phyloP scores from a whole-genome alignment of 2,329 filamentous ascomycete genomes.

The Colletotrichum salicis region DNA sequence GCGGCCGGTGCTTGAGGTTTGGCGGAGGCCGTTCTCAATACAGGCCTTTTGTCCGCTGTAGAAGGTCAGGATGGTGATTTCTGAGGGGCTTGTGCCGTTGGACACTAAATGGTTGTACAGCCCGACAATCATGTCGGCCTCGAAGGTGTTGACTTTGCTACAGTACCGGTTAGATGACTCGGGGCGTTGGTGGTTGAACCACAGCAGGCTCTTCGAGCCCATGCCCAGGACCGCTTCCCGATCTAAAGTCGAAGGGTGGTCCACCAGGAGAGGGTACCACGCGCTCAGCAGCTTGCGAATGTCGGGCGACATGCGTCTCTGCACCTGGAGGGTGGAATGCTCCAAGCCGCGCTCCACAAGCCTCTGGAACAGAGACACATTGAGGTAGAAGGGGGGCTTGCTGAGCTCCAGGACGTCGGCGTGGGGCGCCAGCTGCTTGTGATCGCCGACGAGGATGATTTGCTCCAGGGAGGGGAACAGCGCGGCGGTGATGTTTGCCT shows the following conservation, averaged over 20 bases:
- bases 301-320: conserved; percentile 68
- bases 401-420: conserved; percentile 71
- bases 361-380: conserved; percentile 83
- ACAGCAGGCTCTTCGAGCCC: conserved; percentile 43
- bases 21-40: conserved; percentile 62
- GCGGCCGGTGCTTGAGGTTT: background rate
- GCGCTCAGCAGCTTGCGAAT: conserved; percentile 57
- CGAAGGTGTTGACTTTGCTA: conserved; percentile 75
- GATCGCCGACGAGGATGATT: conserved; percentile 76
- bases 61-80: conserved; percentile 86
- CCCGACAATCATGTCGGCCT: conserved; percentile 80
- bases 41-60: conserved; percentile 85
- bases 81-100: conserved; percentile 68
- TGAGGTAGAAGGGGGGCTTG: conserved; percentile 70
- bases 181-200: conserved; percentile 64
- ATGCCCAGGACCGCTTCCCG: conserved; percentile 55
- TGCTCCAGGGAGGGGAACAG: conserved; percentile 63
- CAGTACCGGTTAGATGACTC: conserved; percentile 72
- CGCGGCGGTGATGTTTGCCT: conserved; percentile 67
- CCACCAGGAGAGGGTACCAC: conserved; percentile 58
- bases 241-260: conserved; percentile 55
- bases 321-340: conserved; percentile 72
- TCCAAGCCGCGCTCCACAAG: conserved; percentile 74
- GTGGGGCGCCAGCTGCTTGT: conserved; percentile 79
- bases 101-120: conserved; percentile 78